A percentile compares a stretch with the other conserved stretches of the same genome.
phyloP scores from a whole-genome alignment of 805 yeast species.

The Barnettozyma vustinii region DNA sequence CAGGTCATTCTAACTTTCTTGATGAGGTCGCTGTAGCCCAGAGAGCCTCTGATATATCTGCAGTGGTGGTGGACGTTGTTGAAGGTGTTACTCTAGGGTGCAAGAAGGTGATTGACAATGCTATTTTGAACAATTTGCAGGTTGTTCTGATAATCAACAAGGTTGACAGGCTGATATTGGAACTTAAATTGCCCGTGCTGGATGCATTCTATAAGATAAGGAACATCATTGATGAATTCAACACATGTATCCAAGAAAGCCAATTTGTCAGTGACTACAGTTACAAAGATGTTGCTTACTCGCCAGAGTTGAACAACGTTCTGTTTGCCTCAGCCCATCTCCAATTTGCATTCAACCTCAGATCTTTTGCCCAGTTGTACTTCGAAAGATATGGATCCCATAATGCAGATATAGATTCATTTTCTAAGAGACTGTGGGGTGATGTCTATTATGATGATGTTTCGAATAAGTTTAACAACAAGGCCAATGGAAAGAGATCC shows the following conservation, averaged over 20 bases:
- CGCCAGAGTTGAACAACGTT: constrained; percentile 65
- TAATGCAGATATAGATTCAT: constrained; percentile 31
- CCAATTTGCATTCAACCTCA: constrained; percentile 59
- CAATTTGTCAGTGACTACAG: constrained; percentile 24
- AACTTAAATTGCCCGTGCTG: constrained; percentile 64
- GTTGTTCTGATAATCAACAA: constrained; percentile 69
- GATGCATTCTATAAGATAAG: constrained; percentile 70
- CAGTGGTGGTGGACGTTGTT: constrained; percentile 74
- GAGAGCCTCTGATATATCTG: constrained; percentile 56
- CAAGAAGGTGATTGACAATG: constrained; percentile 45
- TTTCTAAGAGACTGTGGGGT: constrained; percentile 72
- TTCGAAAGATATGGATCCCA: constrained; percentile 26
- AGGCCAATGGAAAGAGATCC: constrained; percentile 20
- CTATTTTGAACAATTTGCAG: constrained; percentile 44
- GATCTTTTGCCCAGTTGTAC: constrained; percentile 55
- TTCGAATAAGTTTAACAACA: constrained; percentile 38
- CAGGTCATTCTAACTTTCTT: constrained; percentile 83
- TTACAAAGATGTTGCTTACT: constrained; percentile 25
- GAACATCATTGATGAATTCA: constrained; percentile 57
- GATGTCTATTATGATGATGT: constrained; percentile 46
- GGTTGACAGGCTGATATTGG: constrained; percentile 79
- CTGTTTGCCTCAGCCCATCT: constrained; percentile 67
- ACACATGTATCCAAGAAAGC: constrained; percentile 39
- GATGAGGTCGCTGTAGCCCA: constrained; percentile 66
- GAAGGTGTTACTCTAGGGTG: constrained; percentile 73